phyloP scores from a whole-genome alignment of 805 yeast genomes.

The Yueomyces sinensis region DNA sequence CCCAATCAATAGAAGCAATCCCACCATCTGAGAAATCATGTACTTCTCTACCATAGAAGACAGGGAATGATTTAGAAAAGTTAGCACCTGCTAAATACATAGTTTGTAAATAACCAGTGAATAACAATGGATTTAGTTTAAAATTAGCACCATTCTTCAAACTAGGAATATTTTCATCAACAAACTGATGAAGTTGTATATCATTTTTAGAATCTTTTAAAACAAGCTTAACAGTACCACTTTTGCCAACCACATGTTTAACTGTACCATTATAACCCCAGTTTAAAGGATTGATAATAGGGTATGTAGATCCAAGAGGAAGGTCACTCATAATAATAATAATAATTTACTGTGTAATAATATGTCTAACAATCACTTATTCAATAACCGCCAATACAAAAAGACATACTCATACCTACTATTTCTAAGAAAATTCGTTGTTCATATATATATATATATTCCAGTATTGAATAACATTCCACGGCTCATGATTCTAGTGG shows the following conservation, averaged over 20 bases:
- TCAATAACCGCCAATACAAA: no score
- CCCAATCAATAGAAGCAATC: constrained; percentile 63
- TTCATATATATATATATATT: no score
- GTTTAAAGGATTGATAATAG: constrained; percentile 14
- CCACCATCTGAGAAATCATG: constrained; percentile 52
- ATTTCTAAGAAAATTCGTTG: no score
- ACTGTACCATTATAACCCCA: constrained; percentile 25
- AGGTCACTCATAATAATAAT: no score
- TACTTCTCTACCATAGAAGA: constrained; percentile 64
- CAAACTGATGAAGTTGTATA: constrained; percentile 11
- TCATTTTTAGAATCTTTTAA: constrained; percentile 8
- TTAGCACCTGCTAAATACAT: constrained; percentile 45
- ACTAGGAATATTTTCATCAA: constrained; percentile 28
- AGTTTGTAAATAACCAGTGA: constrained; percentile 69
- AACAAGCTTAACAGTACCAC: constrained; percentile 10
- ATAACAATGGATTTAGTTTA: constrained; percentile 46
- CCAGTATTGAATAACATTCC: no score
- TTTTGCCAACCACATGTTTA: constrained; percentile 11
- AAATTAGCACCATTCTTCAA: constrained; percentile 35
- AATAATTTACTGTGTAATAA: no score
- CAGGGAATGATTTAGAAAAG: constrained; percentile 34
- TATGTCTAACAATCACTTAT: no score
- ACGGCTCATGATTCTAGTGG: no score
- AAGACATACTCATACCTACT: no score
- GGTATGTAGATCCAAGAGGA: no score